Percentiles rank a stretch among this genome's conserved stretches.
Evolutionary conservation across 73 alveolate species (phyloP).

Genomic region (Paramecium sonneborni): DNA sequence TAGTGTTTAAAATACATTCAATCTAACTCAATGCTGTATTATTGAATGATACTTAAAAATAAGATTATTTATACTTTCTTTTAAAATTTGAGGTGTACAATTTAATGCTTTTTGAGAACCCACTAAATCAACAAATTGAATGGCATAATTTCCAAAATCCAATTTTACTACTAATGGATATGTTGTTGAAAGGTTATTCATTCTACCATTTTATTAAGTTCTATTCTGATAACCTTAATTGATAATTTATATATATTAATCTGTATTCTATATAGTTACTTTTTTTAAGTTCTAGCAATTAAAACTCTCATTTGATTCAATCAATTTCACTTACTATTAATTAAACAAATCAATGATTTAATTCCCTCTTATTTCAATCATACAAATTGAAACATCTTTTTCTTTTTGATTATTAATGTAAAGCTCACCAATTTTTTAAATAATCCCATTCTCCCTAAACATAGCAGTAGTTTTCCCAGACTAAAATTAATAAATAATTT

Average conservation of each 20-base stretch:
- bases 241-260: not conserved
- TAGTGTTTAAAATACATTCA: not conserved
- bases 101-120: not conserved
- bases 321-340: not conserved
- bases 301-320: not conserved
- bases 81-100: not conserved
- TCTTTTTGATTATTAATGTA: not conserved
- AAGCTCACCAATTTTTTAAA: not conserved
- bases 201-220: not conserved
- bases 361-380: not conserved
- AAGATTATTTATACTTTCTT: not conserved
- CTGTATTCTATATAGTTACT: not conserved
- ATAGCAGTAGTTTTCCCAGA: not conserved
- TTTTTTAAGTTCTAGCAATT: not conserved
- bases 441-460: not conserved
- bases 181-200: not conserved
- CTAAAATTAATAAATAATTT: not conserved
- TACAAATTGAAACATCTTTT: not conserved
- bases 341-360: not conserved
- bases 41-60: not conserved
- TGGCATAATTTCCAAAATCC: not conserved
- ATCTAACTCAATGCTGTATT: not conserved
- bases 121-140: not conserved
- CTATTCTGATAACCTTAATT: not conserved
- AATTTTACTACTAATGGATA: not conserved